phyloP scores from a whole-genome alignment of 441 rosid species.

The Pelargonium cotyledonis region DNA sequence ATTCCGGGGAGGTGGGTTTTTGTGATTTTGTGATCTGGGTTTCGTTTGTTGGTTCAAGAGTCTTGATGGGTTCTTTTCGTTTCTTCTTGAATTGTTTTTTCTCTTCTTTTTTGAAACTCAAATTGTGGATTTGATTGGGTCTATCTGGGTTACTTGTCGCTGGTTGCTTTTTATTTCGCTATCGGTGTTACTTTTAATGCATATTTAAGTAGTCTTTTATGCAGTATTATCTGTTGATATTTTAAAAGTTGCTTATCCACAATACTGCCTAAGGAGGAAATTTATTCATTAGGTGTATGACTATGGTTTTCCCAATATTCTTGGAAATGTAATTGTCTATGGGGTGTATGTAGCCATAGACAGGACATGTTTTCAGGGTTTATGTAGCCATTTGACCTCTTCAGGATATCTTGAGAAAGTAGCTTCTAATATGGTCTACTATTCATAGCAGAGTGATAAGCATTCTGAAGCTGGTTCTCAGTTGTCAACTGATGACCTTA shows the following conservation, averaged over 20 bases:
- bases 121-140: too few species aligned
- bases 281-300: background rate
- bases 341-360: background rate
- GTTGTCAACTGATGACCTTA: too few species aligned
- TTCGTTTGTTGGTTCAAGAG: too few species aligned
- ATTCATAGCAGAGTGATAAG: too few species aligned
- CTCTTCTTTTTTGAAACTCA: too few species aligned
- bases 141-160: background rate
- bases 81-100: too few species aligned
- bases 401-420: background rate
- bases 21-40: background rate
- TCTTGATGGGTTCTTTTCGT: too few species aligned
- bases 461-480: too few species aligned
- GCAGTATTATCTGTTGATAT: background rate
- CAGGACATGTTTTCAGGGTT: too few species aligned
- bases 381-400: too few species aligned
- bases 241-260: background rate
- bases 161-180: background rate
- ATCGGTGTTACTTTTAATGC: constrained; percentile 5
- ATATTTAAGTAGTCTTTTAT: background rate
- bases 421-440: too few species aligned
- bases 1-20: background rate
- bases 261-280: background rate
- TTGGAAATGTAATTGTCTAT: background rate
- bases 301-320: background rate